Conservation (phyloP, 2,329 filamentous ascomycete genomes). For the Oidium heveae region DNA sequence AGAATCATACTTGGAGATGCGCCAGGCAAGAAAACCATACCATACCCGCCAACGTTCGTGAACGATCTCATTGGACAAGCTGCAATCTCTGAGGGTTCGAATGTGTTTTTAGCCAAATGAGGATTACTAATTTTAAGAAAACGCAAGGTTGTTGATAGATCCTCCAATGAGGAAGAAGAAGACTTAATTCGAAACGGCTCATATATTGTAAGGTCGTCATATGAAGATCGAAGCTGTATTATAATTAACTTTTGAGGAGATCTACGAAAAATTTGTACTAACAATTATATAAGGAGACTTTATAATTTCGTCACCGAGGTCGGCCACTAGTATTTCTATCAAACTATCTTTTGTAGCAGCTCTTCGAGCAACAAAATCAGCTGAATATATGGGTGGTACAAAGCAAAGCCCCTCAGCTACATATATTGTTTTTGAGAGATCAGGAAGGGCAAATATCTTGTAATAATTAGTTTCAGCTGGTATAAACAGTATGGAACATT, state of each 20-base stretch:
- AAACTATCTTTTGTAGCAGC: conserved; percentile 47
- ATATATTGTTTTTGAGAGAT: conserved; percentile 46
- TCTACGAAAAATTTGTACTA: conserved; percentile 14
- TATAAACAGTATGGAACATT: not conserved
- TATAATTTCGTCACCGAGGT: conserved; percentile 51
- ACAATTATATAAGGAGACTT: conserved; percentile 63
- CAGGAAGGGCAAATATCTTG: conserved; percentile 52
- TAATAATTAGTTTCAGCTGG: conserved; percentile 3
- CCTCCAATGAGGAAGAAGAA: conserved; percentile 1
- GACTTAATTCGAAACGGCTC: conserved; percentile 39
- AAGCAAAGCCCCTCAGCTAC: conserved; percentile 53
- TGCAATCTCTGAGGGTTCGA: conserved; percentile 24
- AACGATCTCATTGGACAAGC: conserved; percentile 20
- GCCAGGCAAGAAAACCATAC: conserved; percentile 61
- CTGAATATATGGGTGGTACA: conserved; percentile 49
- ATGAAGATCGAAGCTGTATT: conserved; percentile 43
- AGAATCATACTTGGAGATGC: conserved; percentile 58
- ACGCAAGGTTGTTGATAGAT: conserved; percentile 24
- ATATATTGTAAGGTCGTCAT: conserved; percentile 70
- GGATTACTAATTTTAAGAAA: conserved; percentile 56
- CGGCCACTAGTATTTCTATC: conserved; percentile 57
- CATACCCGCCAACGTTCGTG: conserved; percentile 48
- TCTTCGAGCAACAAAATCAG: conserved; percentile 43
- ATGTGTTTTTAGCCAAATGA: conserved; percentile 31
- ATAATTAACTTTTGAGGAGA: conserved; percentile 2